Conservation (phyloP, 768 basidiomycete species). For the Hericium coralloides region DNA sequence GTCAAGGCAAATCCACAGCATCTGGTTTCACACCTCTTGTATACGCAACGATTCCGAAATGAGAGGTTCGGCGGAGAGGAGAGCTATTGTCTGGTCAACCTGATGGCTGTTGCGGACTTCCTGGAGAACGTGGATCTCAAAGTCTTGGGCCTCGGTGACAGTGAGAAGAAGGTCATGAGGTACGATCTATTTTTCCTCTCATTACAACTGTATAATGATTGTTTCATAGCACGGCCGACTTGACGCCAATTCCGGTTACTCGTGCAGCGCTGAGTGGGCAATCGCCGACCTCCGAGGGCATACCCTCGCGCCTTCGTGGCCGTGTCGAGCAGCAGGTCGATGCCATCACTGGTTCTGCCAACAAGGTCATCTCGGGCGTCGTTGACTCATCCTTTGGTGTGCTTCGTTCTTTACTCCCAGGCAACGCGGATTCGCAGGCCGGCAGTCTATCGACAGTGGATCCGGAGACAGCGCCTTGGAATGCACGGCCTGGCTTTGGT, state of each 20-base stretch:
- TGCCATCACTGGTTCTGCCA: slow-evolving; percentile 73
- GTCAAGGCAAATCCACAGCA: slow-evolving; percentile 87
- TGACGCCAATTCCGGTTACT: slow-evolving; percentile 72
- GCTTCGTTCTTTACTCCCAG: slow-evolving; percentile 66
- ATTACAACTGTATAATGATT: neutral
- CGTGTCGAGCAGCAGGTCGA: slow-evolving; percentile 77
- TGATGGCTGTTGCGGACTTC: slow-evolving; percentile 94
- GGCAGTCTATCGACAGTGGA: slow-evolving; percentile 3
- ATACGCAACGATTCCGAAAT: slow-evolving; percentile 52
- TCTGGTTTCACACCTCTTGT: slow-evolving; percentile 63
- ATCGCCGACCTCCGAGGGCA: slow-evolving; percentile 33
- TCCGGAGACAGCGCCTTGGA: slow-evolving; percentile 31
- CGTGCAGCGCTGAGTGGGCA: slow-evolving; percentile 38
- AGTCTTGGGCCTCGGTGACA: slow-evolving; percentile 52
- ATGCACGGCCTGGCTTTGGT: slow-evolving; percentile 48
- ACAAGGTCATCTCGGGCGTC: slow-evolving; percentile 70
- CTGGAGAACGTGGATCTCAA: slow-evolving; percentile 89
- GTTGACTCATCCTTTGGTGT: slow-evolving; percentile 89
- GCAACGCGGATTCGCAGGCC: slow-evolving; percentile 21
- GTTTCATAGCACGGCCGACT: slow-evolving; percentile 53
- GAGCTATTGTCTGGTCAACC: slow-evolving; percentile 87
- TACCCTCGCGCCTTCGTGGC: slow-evolving; percentile 51
- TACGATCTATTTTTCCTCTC: slow-evolving; percentile 19
- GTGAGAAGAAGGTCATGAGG: slow-evolving; percentile 50
- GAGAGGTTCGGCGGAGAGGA: slow-evolving; percentile 69